Conservation (phyloP, 176 grass and related monocot genomes). For the Lolium rigidum region DNA sequence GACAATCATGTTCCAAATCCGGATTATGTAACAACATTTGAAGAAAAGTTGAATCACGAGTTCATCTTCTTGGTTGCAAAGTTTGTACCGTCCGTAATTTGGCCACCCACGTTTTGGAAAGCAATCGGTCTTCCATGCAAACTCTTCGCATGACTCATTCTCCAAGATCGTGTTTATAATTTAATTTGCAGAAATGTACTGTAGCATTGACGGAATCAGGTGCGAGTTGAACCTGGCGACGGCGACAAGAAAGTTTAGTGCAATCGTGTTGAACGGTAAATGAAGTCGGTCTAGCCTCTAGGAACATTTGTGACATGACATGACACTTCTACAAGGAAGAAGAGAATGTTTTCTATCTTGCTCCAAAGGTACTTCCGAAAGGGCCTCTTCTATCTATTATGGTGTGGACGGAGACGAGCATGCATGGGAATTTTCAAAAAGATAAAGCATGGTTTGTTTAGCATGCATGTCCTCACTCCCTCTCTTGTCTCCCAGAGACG, state of each 20-base stretch:
- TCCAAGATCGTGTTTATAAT: too few species aligned
- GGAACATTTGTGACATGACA: background rate
- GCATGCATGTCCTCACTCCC: background rate
- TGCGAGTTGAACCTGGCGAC: background rate
- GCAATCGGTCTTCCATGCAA: too few species aligned
- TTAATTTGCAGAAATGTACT: too few species aligned
- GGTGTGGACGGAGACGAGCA: too few species aligned
- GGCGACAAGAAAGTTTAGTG: background rate
- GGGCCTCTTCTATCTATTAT: constrained; percentile 25
- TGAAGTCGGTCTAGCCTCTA: background rate
- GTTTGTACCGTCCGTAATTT: too few species aligned
- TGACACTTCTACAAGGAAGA: background rate
- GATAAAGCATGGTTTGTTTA: constrained; percentile 56
- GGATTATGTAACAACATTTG: too few species aligned
- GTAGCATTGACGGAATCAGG: background rate
- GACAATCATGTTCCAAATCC: too few species aligned
- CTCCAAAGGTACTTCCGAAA: constrained; percentile 46
- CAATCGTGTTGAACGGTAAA: background rate
- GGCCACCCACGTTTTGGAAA: too few species aligned
- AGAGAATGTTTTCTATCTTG: constrained; percentile 1
- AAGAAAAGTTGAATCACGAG: too few species aligned
- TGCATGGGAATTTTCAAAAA: constrained; percentile 75
- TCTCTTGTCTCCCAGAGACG: background rate
- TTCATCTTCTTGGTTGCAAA: too few species aligned
- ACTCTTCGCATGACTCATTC: too few species aligned